phyloP scores from a whole-genome alignment of 2,329 filamentous ascomycete species.

The Botrytis medusae region DNA sequence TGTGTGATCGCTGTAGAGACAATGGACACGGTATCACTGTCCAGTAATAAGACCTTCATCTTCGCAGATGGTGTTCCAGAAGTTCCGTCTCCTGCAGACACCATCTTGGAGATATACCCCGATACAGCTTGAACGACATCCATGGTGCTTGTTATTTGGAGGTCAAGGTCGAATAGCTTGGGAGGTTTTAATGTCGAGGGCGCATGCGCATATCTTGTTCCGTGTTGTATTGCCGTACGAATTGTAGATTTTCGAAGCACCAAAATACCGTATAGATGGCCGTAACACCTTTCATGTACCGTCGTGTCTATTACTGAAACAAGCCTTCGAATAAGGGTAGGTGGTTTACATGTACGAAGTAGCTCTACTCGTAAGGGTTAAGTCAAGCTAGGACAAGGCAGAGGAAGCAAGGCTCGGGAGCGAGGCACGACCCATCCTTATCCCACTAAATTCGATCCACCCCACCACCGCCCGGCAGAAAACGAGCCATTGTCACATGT shows the following conservation, averaged over 20 bases:
- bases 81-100: slow-evolving; percentile 75
- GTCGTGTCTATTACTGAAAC: neutral
- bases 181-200: neutral
- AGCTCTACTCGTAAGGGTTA: neutral
- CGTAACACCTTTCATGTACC: neutral
- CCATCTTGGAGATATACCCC: slow-evolving; percentile 95
- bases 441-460: neutral
- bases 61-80: slow-evolving; percentile 71
- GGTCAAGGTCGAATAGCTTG: neutral
- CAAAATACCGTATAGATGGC: neutral
- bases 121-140: slow-evolving; percentile 91
- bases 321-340: neutral
- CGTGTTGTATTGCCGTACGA: neutral
- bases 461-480: slow-evolving; percentile 16
- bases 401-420: slow-evolving; percentile 16
- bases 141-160: slow-evolving; percentile 55
- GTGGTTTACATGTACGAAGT: neutral
- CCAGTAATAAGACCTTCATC: slow-evolving; percentile 97
- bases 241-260: neutral
- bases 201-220: slow-evolving; percentile 7
- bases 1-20: slow-evolving; percentile 95
- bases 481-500: neutral
- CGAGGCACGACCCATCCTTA: neutral
- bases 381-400: slow-evolving; percentile 3
- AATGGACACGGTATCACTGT: slow-evolving; percentile 90